These are phyloP conservation scores for Sphagnum magellanicum DNA, from an alignment of 228 moss, liverwort and hornwort genomes.

Conservation along the genomic window DNA sequence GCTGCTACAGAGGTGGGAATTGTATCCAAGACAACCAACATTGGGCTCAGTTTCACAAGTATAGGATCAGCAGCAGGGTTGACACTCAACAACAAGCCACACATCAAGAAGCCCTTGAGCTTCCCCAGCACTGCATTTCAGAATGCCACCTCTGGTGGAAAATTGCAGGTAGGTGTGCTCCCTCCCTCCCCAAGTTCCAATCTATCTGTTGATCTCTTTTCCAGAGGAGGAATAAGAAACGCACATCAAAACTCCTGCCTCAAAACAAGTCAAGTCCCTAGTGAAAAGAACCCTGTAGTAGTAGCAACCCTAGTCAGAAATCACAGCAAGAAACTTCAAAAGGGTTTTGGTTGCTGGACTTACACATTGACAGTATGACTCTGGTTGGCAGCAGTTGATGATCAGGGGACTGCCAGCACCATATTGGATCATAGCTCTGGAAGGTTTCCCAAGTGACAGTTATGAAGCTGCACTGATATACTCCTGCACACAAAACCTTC, in stretches of 20 bases:
- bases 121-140: conserved; percentile 26
- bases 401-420: conserved; percentile 23
- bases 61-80: conserved; percentile 29
- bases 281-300: too few relatives aligned
- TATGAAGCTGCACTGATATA: conserved; percentile 53
- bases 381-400: conserved; percentile 17
- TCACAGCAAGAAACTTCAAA: too few relatives aligned
- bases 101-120: conserved; percentile 9
- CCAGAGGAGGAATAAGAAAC: too few relatives aligned
- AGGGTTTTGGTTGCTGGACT: too few relatives aligned
- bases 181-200: too few relatives aligned
- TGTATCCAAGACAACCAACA: conserved; percentile 8
- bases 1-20: conserved; percentile 36
- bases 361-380: too few relatives aligned
- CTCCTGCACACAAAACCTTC: conserved; percentile 34
- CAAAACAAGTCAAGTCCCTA: too few relatives aligned
- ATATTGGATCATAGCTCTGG: conserved; percentile 42
- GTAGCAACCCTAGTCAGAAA: too few relatives aligned
- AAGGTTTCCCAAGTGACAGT: conserved; percentile 38
- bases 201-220: too few relatives aligned
- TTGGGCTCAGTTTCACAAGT: conserved; percentile 21
- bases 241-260: too few relatives aligned
- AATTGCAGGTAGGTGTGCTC: conserved; percentile 22
- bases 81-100: conserved; percentile 18
- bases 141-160: conserved; percentile 38